Conservation (phyloP, 2,329 filamentous ascomycete genomes). For the Penicillium hesseltinei region DNA sequence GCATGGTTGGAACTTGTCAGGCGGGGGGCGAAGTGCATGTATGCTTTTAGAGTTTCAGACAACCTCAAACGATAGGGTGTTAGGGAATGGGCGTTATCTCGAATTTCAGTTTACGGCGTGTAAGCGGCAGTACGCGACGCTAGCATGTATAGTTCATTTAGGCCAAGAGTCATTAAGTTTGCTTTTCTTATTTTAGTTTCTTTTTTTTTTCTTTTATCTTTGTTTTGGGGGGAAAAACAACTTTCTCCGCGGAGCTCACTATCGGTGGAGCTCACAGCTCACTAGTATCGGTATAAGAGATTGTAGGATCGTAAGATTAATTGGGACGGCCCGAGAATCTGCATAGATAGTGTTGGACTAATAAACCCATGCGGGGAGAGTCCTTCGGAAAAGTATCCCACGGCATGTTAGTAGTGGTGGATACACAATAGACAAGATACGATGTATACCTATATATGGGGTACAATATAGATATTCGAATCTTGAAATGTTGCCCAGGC, state of each 20-base stretch:
- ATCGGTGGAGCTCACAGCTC: not conserved
- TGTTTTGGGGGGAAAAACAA: not conserved
- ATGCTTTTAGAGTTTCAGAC: not conserved
- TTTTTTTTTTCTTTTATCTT: not conserved
- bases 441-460: not conserved
- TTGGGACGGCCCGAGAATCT: not conserved
- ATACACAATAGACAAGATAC: not conserved
- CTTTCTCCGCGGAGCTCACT: not conserved
- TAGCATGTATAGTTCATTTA: not conserved
- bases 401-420: not conserved
- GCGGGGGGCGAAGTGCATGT: not conserved
- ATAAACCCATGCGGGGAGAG: not conserved
- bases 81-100: not conserved
- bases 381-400: not conserved
- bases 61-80: not conserved
- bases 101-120: not conserved
- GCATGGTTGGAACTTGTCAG: not conserved
- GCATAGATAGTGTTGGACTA: not conserved
- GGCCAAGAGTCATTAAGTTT: not conserved
- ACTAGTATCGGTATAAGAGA: not conserved
- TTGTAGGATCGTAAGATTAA: not conserved
- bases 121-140: not conserved
- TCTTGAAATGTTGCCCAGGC: not conserved
- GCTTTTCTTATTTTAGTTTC: not conserved
- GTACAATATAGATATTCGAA: not conserved